Percentiles rank a stretch among this genome's conserved stretches.
These are phyloP conservation scores for Calocybe indica DNA, from an alignment of 768 basidiomycete species.

Conservation along the genomic window DNA sequence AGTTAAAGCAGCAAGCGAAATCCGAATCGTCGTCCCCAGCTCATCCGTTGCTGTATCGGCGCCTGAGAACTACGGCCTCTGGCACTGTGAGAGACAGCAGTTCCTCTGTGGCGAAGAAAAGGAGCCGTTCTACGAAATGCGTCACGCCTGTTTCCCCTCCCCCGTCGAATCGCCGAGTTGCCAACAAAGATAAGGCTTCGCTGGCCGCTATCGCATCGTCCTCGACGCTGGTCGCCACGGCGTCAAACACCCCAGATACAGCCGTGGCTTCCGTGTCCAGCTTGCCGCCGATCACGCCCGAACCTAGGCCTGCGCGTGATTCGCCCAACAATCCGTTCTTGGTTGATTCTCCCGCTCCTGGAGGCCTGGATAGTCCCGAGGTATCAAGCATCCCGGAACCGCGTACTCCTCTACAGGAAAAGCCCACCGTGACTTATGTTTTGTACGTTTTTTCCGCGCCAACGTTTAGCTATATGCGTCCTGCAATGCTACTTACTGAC, in stretches of 20 bases:
- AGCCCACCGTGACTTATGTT: constrained; percentile 63
- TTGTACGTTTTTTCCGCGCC: constrained; percentile 44
- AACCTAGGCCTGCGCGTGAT: constrained; percentile 38
- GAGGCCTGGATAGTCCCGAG: constrained; percentile 24
- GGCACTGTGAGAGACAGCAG: constrained; percentile 6
- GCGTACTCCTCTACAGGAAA: constrained; percentile 41
- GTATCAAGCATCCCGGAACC: constrained; percentile 24
- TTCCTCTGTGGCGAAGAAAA: too few species aligned
- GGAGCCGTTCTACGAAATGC: not conserved
- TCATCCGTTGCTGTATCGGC: constrained; percentile 31
- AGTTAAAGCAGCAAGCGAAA: constrained; percentile 6
- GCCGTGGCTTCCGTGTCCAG: constrained; percentile 10
- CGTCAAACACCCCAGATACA: constrained; percentile 7
- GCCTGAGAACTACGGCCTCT: constrained; percentile 14
- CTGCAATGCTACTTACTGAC: not conserved
- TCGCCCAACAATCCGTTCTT: constrained; percentile 74
- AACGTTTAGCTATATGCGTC: not conserved
- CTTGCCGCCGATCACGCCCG: constrained; percentile 36
- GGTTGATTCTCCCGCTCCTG: constrained; percentile 24
- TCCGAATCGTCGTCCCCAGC: constrained; percentile 10
- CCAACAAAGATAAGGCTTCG: constrained; percentile 3
- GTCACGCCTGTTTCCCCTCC: constrained; percentile 58
- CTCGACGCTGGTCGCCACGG: constrained; percentile 8
- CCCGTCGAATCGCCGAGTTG: constrained; percentile 48
- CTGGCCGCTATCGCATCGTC: constrained; percentile 11